Evolutionary conservation across 129 eudicot genomes (phyloP).

Genomic region (Smallanthus sonchifolius): DNA sequence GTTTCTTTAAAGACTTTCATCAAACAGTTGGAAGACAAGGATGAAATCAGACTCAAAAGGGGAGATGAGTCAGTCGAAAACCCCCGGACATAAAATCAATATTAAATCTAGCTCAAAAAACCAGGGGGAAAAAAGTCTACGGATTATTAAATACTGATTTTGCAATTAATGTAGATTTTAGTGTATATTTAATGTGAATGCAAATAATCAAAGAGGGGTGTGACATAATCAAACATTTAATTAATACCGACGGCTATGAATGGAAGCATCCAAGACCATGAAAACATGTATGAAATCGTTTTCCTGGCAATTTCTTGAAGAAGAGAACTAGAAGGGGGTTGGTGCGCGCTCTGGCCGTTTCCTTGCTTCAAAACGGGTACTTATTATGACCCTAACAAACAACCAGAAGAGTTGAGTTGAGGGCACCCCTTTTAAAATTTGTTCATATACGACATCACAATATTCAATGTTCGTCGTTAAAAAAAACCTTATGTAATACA

Average conservation of each 20-base stretch:
- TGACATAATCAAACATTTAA: slow-evolving; percentile 9
- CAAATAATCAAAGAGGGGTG: slow-evolving; percentile 6
- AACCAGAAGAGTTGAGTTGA: slow-evolving; percentile 6
- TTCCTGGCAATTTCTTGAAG: slow-evolving; percentile 16
- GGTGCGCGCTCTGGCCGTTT: slow-evolving; percentile 18
- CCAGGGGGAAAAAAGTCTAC: slow-evolving; percentile 27
- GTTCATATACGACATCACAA: too few species aligned
- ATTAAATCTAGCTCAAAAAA: slow-evolving; percentile 55
- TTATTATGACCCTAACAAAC: slow-evolving; percentile 18
- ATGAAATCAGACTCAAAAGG: slow-evolving; percentile 35
- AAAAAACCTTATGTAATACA: too few species aligned
- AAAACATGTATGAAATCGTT: not conserved
- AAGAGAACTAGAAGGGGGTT: not conserved
- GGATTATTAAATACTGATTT: slow-evolving; percentile 14
- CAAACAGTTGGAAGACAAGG: slow-evolving; percentile 27
- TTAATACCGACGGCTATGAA: slow-evolving; percentile 13
- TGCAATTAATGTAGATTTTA: not conserved
- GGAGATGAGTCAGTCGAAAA: slow-evolving; percentile 27
- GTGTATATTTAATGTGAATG: slow-evolving; percentile 5
- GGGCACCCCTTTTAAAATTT: too few species aligned
- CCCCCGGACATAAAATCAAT: slow-evolving; percentile 37
- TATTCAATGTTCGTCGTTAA: too few species aligned
- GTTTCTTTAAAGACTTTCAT: slow-evolving; percentile 20
- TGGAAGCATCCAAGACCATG: not conserved
- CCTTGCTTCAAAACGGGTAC: slow-evolving; percentile 15